Base-by-base conservation (phyloP, 2,329 filamentous ascomycete genomes). In the Colletotrichum sansevieriae region DNA sequence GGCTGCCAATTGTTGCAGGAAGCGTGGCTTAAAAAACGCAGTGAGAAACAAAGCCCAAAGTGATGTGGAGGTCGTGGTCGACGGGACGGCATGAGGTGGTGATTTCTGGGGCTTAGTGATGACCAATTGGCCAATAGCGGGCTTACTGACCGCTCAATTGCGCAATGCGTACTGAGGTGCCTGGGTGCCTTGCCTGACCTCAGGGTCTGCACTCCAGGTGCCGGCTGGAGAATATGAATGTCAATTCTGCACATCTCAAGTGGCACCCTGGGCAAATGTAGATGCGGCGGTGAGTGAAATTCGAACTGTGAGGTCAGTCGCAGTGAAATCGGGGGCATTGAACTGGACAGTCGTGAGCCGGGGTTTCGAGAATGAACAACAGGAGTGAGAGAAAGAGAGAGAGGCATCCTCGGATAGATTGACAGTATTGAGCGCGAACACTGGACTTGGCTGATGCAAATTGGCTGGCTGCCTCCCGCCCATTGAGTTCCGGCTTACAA, bases 51-150 rank as follows among this genome's bases (percentile, higher is more conserved):
- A 33, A 11, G 52, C 4, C 25, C 12, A 3, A 25, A 60, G 64
- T 33, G 61, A 18, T 39, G 52, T 44, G 29, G 60, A 43, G 29
- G 51, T 10, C 46, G 35, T 29, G 35, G 51, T 43, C 20, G 29
- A 39, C 41, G 29, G 25, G 25, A 41, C n/a, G 18, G 43, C 15
- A 41, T 20, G 35, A 43, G 25, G 35, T 18, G 13, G 20, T 25
- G 46, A 29, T 29, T 29, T 29, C 29, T 8, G 29, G 8, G 43
- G 43, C 46, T 49, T 11, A 25, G 46, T 15, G 15, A 56, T 49
- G 25, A 18, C 29, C 56, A 63, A 70, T 70, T 70, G 67, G 33
- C 67, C 67, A 70, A 70, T 70, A 57, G 35, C 29, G 41, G 22
- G 39, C 33, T 35, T 25, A 33, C 35, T 61, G 62, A 61, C 62